Conservation (phyloP, 2,329 filamentous ascomycete species). For the Cytospora piceae region DNA sequence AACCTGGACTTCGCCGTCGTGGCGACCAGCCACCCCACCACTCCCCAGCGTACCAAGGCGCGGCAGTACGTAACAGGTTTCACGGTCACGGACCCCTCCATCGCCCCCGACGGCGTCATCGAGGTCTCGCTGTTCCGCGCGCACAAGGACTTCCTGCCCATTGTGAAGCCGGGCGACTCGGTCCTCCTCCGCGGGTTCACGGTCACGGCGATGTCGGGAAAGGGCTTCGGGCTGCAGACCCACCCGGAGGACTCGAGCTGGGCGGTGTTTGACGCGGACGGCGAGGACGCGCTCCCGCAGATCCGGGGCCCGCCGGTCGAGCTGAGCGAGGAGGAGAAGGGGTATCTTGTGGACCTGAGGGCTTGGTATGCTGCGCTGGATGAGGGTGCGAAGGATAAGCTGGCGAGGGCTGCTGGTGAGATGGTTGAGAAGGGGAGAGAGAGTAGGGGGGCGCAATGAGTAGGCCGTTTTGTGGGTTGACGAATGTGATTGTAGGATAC, state of each 20-base stretch:
- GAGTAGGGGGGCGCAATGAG: conserved; percentile 22
- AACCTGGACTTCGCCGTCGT: conserved; percentile 59
- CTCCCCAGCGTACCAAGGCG: conserved; percentile 58
- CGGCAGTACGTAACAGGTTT: conserved; percentile 64
- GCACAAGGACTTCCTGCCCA: conserved; percentile 60
- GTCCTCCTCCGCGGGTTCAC: conserved; percentile 61
- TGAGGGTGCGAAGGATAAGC: conserved; percentile 48
- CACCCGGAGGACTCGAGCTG: conserved; percentile 59
- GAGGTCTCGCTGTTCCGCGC: conserved; percentile 63
- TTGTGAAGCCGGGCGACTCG: conserved; percentile 59
- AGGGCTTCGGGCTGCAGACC: conserved; percentile 60
- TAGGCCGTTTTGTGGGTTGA: neutral
- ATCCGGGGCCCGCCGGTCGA: conserved; percentile 65
- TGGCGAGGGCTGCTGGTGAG: conserved; percentile 47
- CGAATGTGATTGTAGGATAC: neutral
- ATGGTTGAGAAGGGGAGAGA: conserved; percentile 25
- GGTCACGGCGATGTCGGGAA: conserved; percentile 56
- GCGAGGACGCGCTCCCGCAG: conserved; percentile 49
- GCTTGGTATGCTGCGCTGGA: conserved; percentile 56
- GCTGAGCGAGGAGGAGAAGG: conserved; percentile 52
- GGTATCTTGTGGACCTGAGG: conserved; percentile 53
- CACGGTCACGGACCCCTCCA: conserved; percentile 59
- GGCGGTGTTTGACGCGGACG: conserved; percentile 60
- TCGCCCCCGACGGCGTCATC: conserved; percentile 52
- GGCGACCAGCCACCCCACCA: conserved; percentile 53